Evolutionary conservation across 495 filamentous ascomycete genomes (phyloP).

Genomic region (Penicillium parvum): DNA sequence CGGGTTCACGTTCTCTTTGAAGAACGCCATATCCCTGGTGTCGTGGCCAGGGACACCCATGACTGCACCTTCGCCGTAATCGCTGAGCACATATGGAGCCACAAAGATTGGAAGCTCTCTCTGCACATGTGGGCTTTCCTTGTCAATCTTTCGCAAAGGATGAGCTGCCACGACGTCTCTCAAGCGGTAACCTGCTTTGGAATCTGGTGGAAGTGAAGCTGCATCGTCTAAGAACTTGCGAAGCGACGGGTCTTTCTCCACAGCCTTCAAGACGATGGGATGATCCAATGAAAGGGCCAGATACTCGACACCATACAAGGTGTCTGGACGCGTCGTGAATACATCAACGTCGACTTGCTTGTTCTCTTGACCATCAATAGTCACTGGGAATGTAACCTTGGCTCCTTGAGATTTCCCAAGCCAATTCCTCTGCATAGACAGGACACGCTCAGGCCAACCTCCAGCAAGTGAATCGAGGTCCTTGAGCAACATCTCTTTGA

Average conservation of each 20-base stretch:
- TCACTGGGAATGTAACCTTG: slow-evolving; percentile 63
- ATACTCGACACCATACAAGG: slow-evolving; percentile 79
- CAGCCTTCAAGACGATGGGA: slow-evolving; percentile 59
- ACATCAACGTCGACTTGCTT: slow-evolving; percentile 53
- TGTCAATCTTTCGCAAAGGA: slow-evolving; percentile 55
- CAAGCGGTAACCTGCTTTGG: slow-evolving; percentile 70
- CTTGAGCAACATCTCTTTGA: slow-evolving; percentile 66
- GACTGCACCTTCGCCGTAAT: slow-evolving; percentile 84
- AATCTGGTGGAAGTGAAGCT: slow-evolving; percentile 58
- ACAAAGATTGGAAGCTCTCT: slow-evolving; percentile 68
- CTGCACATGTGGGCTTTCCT: slow-evolving; percentile 45
- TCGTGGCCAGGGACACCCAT: slow-evolving; percentile 93
- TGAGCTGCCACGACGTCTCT: slow-evolving; percentile 57
- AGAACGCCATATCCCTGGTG: slow-evolving; percentile 70
- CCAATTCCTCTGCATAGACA: slow-evolving; percentile 86
- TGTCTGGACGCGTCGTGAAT: slow-evolving; percentile 82
- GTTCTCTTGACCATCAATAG: slow-evolving; percentile 29
- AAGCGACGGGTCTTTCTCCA: slow-evolving; percentile 55
- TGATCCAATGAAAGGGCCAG: slow-evolving; percentile 72
- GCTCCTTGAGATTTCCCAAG: slow-evolving; percentile 73
- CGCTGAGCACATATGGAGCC: slow-evolving; percentile 79
- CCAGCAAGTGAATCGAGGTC: slow-evolving; percentile 64
- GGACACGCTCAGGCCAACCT: slow-evolving; percentile 75
- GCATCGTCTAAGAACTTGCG: slow-evolving; percentile 62
- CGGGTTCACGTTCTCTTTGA: slow-evolving; percentile 60